These are phyloP conservation scores for Sphaerosporella brunnea DNA, from an alignment of 495 filamentous ascomycete genomes.

Conservation along the genomic window DNA sequence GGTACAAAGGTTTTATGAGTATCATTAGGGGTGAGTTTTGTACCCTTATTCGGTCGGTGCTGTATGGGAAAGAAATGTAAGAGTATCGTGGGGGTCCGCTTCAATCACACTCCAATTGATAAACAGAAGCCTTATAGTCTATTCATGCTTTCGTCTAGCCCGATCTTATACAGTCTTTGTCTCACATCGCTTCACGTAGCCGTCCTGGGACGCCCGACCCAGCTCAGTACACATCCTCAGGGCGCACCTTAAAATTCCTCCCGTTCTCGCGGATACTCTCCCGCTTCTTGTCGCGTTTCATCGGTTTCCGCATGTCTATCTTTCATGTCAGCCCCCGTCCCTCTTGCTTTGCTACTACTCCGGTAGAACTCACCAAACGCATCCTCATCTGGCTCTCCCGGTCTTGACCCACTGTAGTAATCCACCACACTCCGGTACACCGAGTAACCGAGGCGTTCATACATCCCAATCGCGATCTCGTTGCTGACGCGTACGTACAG, in stretches of 20 bases:
- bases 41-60: background rate
- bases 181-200: too few relatives aligned
- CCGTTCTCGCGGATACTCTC: slow-evolving; percentile 69
- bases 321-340: slow-evolving; percentile 9
- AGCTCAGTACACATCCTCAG: slow-evolving; percentile 69
- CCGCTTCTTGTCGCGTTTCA: slow-evolving; percentile 60
- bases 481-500: slow-evolving; percentile 83
- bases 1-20: too few relatives aligned
- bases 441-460: slow-evolving; percentile 73
- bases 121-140: too few relatives aligned
- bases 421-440: slow-evolving; percentile 73
- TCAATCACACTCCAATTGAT: too few relatives aligned
- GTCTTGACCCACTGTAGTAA: slow-evolving; percentile 66
- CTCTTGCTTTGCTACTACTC: background rate
- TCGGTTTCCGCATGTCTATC: slow-evolving; percentile 77
- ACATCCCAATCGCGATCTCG: slow-evolving; percentile 67
- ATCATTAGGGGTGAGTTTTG: background rate
- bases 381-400: slow-evolving; percentile 47
- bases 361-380: slow-evolving; percentile 39
- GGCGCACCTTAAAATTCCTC: slow-evolving; percentile 59
- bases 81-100: too few relatives aligned
- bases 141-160: background rate
- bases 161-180: too few relatives aligned
- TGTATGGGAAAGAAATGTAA: too few relatives aligned
- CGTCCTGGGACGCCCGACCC: too few relatives aligned